phyloP scores from a whole-genome alignment of 1,139 yeast species.

The Nadsonia starkeyi-henricii region DNA sequence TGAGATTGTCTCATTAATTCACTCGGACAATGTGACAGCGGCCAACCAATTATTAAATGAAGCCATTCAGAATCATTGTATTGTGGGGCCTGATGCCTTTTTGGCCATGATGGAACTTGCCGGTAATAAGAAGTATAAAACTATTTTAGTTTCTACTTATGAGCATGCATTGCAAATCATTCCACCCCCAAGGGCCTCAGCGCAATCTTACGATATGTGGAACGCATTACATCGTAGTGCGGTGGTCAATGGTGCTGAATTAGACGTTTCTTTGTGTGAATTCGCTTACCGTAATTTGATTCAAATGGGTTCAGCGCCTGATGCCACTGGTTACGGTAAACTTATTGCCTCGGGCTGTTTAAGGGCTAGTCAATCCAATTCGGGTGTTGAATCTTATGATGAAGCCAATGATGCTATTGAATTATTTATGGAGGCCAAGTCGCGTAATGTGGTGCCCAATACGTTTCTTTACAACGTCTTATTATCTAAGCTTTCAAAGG shows the following conservation, averaged over 20 bases:
- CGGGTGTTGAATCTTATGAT: conserved; percentile 14
- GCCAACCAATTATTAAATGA: conserved; percentile 14
- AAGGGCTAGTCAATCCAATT: conserved; percentile 11
- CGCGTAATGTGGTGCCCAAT: conserved; percentile 18
- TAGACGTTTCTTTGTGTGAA: conserved; percentile 15
- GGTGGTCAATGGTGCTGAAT: conserved; percentile 15
- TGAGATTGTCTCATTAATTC: conserved; percentile 15
- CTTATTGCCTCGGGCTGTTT: conserved; percentile 13
- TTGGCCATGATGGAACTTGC: conserved; percentile 15
- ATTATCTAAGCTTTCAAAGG: conserved; percentile 25
- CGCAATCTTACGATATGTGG: conserved; percentile 19
- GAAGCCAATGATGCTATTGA: conserved; percentile 23
- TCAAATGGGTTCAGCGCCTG: conserved; percentile 23
- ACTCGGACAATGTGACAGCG: conserved; percentile 2
- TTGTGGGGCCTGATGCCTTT: conserved; percentile 15
- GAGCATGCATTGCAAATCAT: conserved; percentile 11
- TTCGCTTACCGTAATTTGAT: conserved; percentile 19
- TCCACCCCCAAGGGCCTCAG: conserved; percentile 17
- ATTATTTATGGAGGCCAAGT: conserved; percentile 25
- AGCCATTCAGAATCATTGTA: conserved; percentile 11
- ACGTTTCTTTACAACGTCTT: conserved; percentile 27
- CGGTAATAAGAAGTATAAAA: conserved; percentile 4
- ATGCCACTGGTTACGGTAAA: conserved; percentile 26
- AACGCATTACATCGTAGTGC: conserved; percentile 16
- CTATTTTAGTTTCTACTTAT: conserved; percentile 11